Evolutionary conservation across 352 stramenopile genomes (phyloP).

Genomic region (Ophiocytium majus): DNA sequence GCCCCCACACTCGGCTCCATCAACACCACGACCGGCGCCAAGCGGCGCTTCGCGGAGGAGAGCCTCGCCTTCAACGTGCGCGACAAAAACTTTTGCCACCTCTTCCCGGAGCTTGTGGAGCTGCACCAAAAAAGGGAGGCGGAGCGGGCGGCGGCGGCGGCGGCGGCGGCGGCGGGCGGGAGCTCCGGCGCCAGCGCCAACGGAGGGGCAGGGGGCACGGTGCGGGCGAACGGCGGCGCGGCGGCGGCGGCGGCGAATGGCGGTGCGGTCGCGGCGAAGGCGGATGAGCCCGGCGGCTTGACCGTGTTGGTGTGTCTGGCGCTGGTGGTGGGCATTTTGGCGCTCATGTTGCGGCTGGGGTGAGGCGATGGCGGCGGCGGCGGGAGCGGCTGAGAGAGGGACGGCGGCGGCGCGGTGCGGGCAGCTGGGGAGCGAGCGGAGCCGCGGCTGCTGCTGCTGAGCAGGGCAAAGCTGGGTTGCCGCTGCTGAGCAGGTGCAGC

Average conservation of each 20-base stretch:
- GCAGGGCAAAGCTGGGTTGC: too few species aligned
- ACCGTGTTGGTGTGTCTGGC: constrained; percentile 1
- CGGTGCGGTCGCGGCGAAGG: background rate
- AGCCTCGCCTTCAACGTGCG: constrained; percentile 76
- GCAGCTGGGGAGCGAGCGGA: too few species aligned
- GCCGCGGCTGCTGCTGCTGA: too few species aligned
- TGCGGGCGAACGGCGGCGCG: background rate
- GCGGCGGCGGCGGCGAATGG: background rate
- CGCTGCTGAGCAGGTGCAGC: too few species aligned
- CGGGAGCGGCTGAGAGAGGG: too few species aligned
- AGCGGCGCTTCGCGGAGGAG: constrained; percentile 72
- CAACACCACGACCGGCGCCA: constrained; percentile 70
- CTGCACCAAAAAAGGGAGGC: constrained; percentile 56
- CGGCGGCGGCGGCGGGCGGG: background rate
- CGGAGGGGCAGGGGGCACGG: background rate
- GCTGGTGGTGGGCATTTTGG: constrained; percentile 2
- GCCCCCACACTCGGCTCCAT: constrained; percentile 80
- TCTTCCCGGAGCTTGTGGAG: constrained; percentile 81
- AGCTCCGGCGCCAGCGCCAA: background rate
- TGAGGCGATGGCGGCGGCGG: too few species aligned
- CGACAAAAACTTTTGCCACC: constrained; percentile 73
- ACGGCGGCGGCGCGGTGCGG: too few species aligned
- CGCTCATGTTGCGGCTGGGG: constrained; percentile 9
- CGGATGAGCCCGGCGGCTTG: background rate
- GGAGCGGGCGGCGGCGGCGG: background rate